These are phyloP conservation scores for Houttuynia cordata DNA, from an alignment of 164 flowering plant genomes.

Conservation along the genomic window DNA sequence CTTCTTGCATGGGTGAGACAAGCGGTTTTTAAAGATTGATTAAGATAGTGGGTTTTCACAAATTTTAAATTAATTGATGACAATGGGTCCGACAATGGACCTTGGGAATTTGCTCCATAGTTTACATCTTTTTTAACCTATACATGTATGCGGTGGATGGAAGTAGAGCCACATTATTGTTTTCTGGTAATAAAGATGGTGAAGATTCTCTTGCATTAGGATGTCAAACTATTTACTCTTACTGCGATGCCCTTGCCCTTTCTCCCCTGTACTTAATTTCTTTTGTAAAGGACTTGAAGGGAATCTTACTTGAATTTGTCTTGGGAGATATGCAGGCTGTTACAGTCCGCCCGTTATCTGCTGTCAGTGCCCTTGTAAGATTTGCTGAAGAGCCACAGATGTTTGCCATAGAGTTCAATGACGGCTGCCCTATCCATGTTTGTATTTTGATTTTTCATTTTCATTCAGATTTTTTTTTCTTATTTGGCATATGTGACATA, in stretches of 20 bases:
- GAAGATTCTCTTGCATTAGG: background rate
- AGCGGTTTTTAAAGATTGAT: no score
- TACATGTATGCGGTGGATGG: no score
- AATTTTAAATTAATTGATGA: no score
- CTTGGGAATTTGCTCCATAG: no score
- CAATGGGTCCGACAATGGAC: no score
- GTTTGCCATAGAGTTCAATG: constrained; percentile 95
- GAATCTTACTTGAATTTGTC: constrained; percentile 10
- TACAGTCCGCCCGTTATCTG: constrained; percentile 80
- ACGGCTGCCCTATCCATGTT: constrained; percentile 95
- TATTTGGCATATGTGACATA: background rate
- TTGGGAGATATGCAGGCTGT: constrained; percentile 73
- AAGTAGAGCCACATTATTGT: no score
- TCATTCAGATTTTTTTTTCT: background rate
- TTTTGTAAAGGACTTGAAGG: background rate
- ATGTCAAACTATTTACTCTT: background rate
- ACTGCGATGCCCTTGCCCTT: background rate
- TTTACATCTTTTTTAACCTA: no score
- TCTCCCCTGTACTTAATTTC: background rate
- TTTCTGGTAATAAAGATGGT: no score
- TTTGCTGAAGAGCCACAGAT: constrained; percentile 98
- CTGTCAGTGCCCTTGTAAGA: constrained; percentile 86
- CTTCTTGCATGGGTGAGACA: no score
- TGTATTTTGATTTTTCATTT: constrained; percentile 15
- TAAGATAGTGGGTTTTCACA: no score